Evolutionary conservation across 768 basidiomycete genomes (phyloP).

Genomic region (Collybia nuda): DNA sequence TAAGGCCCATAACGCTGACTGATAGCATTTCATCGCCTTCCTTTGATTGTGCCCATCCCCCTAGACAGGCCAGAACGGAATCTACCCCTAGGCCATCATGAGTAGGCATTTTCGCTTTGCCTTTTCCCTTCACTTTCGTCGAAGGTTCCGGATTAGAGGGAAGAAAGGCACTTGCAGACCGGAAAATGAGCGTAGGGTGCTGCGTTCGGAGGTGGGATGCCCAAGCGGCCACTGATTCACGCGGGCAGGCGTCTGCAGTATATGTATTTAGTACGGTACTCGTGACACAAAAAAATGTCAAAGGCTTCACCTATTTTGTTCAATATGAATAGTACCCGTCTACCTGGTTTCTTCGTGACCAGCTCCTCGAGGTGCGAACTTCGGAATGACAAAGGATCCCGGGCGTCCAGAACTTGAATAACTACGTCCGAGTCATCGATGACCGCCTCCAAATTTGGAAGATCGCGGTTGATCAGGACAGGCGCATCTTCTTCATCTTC

Average conservation of each 20-base stretch:
- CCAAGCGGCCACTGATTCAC: slow-evolving; percentile 77
- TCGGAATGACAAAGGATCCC: slow-evolving; percentile 76
- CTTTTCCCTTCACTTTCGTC: slow-evolving; percentile 41
- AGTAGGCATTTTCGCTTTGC: slow-evolving; percentile 34
- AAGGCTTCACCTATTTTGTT: slow-evolving; percentile 82
- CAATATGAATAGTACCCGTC: slow-evolving; percentile 64
- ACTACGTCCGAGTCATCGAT: slow-evolving; percentile 79
- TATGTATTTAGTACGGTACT: background rate
- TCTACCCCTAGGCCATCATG: slow-evolving; percentile 67
- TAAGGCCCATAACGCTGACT: slow-evolving; percentile 81
- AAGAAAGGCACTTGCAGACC: slow-evolving; percentile 67
- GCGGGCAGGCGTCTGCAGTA: slow-evolving; percentile 70
- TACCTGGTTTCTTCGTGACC: slow-evolving; percentile 35
- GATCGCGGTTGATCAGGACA: slow-evolving; percentile 58
- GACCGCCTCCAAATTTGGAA: slow-evolving; percentile 64
- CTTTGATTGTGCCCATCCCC: slow-evolving; percentile 46
- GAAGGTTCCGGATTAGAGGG: slow-evolving; percentile 31
- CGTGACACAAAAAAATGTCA: slow-evolving; percentile 2
- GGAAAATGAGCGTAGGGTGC: slow-evolving; percentile 70
- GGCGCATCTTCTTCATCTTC: slow-evolving; percentile 59
- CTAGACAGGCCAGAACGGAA: slow-evolving; percentile 48
- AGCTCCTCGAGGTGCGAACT: slow-evolving; percentile 64
- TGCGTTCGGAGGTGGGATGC: slow-evolving; percentile 54
- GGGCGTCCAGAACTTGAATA: slow-evolving; percentile 78
- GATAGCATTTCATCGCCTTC: slow-evolving; percentile 48